These are phyloP conservation scores for Lactarius deliciosus DNA, from an alignment of 768 basidiomycete genomes.

Conservation along the genomic window DNA sequence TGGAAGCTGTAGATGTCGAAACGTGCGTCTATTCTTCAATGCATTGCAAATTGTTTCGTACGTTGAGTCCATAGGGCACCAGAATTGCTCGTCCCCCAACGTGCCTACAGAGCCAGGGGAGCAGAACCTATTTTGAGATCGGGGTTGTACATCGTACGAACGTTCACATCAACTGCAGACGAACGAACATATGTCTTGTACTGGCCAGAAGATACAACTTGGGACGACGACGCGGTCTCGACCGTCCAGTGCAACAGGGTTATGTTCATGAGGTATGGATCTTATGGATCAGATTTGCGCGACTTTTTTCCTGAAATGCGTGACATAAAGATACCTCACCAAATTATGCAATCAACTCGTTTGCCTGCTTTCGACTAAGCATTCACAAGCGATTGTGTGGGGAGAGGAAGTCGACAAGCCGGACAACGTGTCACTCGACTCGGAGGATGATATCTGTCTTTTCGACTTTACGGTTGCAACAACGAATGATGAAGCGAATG, in stretches of 20 bases:
- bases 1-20: slow-evolving; percentile 39
- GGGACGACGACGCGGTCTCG: slow-evolving; percentile 49
- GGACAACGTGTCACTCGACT: neutral
- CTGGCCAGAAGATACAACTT: slow-evolving; percentile 61
- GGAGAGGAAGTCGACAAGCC: neutral
- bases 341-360: slow-evolving; percentile 8
- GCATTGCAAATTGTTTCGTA: neutral
- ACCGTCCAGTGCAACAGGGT: slow-evolving; percentile 51
- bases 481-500: neutral
- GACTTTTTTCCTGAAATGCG: neutral
- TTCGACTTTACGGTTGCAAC: neutral
- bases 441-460: neutral
- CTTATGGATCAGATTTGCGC: slow-evolving; percentile 28
- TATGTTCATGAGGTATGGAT: slow-evolving; percentile 57
- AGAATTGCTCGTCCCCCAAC: slow-evolving; percentile 21
- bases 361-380: neutral
- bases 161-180: slow-evolving; percentile 24
- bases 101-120: slow-evolving; percentile 17
- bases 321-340: neutral
- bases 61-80: slow-evolving; percentile 20
- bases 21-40: slow-evolving; percentile 38
- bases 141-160: slow-evolving; percentile 47
- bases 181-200: slow-evolving; percentile 48
- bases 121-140: slow-evolving; percentile 42
- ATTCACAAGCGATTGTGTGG: slow-evolving; percentile 4